Evolutionary conservation across 768 basidiomycete genomes (phyloP), one percentile per base, ranked within the genome.

Genomic region (Gymnopilus dilepis): DNA sequence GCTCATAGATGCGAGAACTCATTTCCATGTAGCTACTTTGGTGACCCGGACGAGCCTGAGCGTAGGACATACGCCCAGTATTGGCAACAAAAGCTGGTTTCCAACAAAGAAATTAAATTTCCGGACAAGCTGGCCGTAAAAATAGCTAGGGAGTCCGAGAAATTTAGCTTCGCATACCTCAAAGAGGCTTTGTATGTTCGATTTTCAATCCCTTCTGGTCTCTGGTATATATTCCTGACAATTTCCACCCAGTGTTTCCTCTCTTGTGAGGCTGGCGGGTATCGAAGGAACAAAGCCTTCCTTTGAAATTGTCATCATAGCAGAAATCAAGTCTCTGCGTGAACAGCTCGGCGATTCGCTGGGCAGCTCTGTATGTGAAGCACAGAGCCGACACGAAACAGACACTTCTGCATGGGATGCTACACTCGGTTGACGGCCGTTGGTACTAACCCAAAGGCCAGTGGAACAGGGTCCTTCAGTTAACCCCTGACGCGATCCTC

Each of bases 111-210:
- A 13, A 80, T 94, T 63, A 72, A 76, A 4, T 94, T 92, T 77
- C 86, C 93, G 0, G 88, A 92, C 64, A 63, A 76, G 12, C 79
- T 95, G 31, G 79, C 87, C 17, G 72, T 82, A 9, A 82, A 86
- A 64, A 76, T 91, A 26, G 91, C 88, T 5, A 74, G 79, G 9
- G 55, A 74, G 60, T 94, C 92, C 0, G 77, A 82, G 31, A 77
- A 79, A 30, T 95, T 95, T 77, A 91, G 89, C 66, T 95, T 95
- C 71, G 92, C 94, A 0, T 95, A 93, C 73, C 78, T 95, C 67
- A 95, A 96, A 72, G 94, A 95, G 74, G 91, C 86, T 2, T 95
- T 95, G 93, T 95, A 70, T 62, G 91, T 80, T n/a, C 28, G n/a
- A n/a, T n/a, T n/a, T n/a, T n/a, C n/a, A n/a, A n/a, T n/a, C n/a